Evolutionary conservation across 306 rosid species (phyloP).

Genomic region (Acacia confusa): DNA sequence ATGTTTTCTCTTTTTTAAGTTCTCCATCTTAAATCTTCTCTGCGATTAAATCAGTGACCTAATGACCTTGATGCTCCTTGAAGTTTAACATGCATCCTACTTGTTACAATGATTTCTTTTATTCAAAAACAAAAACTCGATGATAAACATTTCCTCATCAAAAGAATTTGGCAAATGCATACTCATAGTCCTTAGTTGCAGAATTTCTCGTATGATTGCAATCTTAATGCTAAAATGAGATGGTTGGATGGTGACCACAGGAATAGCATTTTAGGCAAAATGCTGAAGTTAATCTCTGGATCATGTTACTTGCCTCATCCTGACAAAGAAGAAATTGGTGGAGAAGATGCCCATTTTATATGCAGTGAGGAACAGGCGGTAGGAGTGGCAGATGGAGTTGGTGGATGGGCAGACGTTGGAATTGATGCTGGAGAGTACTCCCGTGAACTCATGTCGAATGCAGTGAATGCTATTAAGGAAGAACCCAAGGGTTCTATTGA

Average conservation of each 20-base stretch:
- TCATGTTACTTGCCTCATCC: slow-evolving; percentile 98
- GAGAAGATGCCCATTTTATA: slow-evolving; percentile 98
- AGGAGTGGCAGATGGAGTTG: slow-evolving; percentile 99
- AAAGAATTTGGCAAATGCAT: background rate
- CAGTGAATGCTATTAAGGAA: slow-evolving; percentile 78
- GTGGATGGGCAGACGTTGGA: slow-evolving; percentile 98
- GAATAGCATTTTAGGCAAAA: slow-evolving; percentile 56
- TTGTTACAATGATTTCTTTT: background rate
- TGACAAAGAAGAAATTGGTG: slow-evolving; percentile 96
- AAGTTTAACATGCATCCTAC: background rate
- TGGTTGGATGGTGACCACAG: slow-evolving; percentile 53
- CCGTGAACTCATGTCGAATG: slow-evolving; percentile 90
- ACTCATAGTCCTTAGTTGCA: background rate
- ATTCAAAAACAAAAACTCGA: background rate
- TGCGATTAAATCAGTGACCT: slow-evolving; percentile 13
- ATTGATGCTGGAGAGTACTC: slow-evolving; percentile 86
- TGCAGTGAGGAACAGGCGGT: slow-evolving; percentile 89
- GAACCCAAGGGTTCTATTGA: slow-evolving; percentile 97
- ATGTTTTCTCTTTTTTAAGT: slow-evolving; percentile 36
- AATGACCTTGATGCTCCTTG: slow-evolving; percentile 9
- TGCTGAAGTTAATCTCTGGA: slow-evolving; percentile 75
- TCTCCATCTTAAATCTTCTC: slow-evolving; percentile 4
- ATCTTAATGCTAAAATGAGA: slow-evolving; percentile 17
- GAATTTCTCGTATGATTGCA: background rate
- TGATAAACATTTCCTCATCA: background rate